Percentiles rank a stretch among this genome's conserved stretches.
These are phyloP conservation scores for Populus simonii DNA, from an alignment of 345 rosid genomes.

Conservation along the genomic window DNA sequence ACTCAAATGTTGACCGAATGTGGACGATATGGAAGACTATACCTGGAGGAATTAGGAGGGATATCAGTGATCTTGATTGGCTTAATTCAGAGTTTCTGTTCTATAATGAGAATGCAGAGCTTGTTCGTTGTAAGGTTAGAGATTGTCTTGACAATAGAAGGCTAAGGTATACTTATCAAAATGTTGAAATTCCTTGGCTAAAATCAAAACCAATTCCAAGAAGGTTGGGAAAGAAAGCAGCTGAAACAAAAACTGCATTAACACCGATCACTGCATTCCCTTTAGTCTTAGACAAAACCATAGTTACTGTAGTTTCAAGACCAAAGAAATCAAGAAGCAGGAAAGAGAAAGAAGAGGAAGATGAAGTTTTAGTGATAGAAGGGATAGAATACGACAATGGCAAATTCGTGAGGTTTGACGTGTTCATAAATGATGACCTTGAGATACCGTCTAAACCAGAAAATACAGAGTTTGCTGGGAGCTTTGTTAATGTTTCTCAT, in stretches of 20 bases:
- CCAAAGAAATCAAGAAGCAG: slow-evolving; percentile 48
- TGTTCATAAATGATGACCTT: slow-evolving; percentile 50
- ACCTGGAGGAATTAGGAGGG: slow-evolving; percentile 39
- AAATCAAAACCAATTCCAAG: slow-evolving; percentile 47
- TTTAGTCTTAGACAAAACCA: slow-evolving; percentile 24
- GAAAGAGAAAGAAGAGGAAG: slow-evolving; percentile 55
- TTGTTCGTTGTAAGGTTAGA: slow-evolving; percentile 50
- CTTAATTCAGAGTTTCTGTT: slow-evolving; percentile 46
- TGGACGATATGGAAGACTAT: slow-evolving; percentile 59
- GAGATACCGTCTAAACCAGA: slow-evolving; percentile 23
- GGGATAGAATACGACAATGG: slow-evolving; percentile 39
- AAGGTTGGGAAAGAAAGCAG: slow-evolving; percentile 33
- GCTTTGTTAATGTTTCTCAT: slow-evolving; percentile 53
- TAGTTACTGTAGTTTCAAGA: slow-evolving; percentile 37
- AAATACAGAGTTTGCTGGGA: slow-evolving; percentile 54
- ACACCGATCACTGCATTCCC: slow-evolving; percentile 30
- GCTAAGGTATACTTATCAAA: slow-evolving; percentile 43
- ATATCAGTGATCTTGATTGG: slow-evolving; percentile 56
- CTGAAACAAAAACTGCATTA: slow-evolving; percentile 14
- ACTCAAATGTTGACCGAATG: slow-evolving; percentile 56
- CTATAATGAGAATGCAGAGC: slow-evolving; percentile 56
- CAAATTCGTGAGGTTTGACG: slow-evolving; percentile 38
- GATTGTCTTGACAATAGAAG: slow-evolving; percentile 45
- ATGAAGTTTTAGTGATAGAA: slow-evolving; percentile 46
- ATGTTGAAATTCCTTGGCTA: slow-evolving; percentile 54